Evolutionary conservation across 2,329 filamentous ascomycete species (phyloP).

Genomic region (Fusarium fracticaudum): DNA sequence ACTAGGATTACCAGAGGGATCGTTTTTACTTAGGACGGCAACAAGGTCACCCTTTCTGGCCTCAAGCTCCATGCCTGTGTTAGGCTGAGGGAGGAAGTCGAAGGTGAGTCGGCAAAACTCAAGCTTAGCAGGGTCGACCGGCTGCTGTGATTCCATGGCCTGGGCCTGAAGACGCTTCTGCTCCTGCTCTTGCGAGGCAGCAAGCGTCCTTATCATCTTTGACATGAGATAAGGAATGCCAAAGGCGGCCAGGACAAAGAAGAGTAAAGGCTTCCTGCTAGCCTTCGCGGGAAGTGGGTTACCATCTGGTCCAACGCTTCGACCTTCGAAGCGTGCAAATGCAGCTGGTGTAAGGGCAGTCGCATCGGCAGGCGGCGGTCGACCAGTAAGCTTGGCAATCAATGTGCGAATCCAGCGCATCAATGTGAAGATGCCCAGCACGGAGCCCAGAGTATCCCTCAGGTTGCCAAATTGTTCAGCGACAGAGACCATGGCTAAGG

Average conservation of each 20-base stretch:
- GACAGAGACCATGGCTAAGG: conserved; percentile 92
- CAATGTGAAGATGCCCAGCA: conserved; percentile 93
- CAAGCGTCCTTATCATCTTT: conserved; percentile 89
- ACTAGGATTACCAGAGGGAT: conserved; percentile 89
- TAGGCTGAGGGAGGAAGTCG: conserved; percentile 87
- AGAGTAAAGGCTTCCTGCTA: conserved; percentile 93
- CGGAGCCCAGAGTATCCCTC: conserved; percentile 90
- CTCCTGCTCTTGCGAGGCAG: conserved; percentile 85
- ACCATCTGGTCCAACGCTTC: conserved; percentile 67
- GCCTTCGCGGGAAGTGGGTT: conserved; percentile 74
- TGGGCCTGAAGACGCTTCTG: conserved; percentile 66
- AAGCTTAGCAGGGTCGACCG: conserved; percentile 87
- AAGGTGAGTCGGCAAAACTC: conserved; percentile 96
- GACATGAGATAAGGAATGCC: conserved; percentile 97
- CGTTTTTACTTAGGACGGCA: conserved; percentile 89
- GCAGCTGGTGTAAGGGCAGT: conserved; percentile 87
- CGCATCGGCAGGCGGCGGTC: conserved; percentile 87
- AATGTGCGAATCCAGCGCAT: conserved; percentile 94
- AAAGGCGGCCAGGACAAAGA: conserved; percentile 94
- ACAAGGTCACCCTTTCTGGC: conserved; percentile 97
- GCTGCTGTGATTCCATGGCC: conserved; percentile 60
- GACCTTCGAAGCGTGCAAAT: conserved; percentile 89
- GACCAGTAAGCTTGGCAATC: conserved; percentile 91
- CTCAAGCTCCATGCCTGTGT: conserved; percentile 79
- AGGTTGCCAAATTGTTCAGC: conserved; percentile 97